Percentiles rank a stretch among this genome's conserved stretches.
phyloP scores from a whole-genome alignment of 2,329 filamentous ascomycete species.

The Trichoderma breve region DNA sequence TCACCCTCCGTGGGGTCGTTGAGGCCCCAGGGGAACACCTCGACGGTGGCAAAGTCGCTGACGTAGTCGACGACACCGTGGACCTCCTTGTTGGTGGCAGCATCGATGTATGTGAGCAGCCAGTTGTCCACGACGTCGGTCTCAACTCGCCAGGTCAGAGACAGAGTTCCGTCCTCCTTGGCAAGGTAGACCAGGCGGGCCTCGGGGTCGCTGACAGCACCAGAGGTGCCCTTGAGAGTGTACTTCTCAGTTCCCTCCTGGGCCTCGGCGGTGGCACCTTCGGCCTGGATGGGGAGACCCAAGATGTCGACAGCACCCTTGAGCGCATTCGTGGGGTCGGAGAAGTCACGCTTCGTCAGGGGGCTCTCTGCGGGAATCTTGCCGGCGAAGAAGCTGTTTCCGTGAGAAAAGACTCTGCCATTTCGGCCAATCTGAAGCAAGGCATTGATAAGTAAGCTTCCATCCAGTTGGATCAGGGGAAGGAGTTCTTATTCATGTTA shows the following conservation, averaged over 20 bases:
- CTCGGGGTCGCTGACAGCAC: slow-evolving; percentile 51
- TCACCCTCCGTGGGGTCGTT: slow-evolving; percentile 53
- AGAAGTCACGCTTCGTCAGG: slow-evolving; percentile 40
- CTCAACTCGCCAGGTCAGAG: slow-evolving; percentile 57
- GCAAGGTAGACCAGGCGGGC: slow-evolving; percentile 56
- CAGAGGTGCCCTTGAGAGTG: slow-evolving; percentile 47
- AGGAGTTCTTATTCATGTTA: slow-evolving; percentile 1
- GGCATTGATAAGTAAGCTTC: background rate
- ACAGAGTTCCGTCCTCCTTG: slow-evolving; percentile 46
- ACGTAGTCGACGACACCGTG: slow-evolving; percentile 58
- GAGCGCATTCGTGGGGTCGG: slow-evolving; percentile 45
- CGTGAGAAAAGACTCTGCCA: slow-evolving; percentile 57
- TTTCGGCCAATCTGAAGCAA: slow-evolving; percentile 45
- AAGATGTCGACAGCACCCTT: slow-evolving; percentile 39
- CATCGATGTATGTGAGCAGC: slow-evolving; percentile 59
- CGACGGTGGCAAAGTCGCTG: slow-evolving; percentile 49
- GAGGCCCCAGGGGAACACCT: slow-evolving; percentile 56
- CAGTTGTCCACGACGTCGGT: slow-evolving; percentile 57
- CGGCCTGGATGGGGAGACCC: slow-evolving; percentile 33
- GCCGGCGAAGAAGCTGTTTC: slow-evolving; percentile 48
- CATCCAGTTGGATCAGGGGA: background rate
- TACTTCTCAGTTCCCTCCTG: slow-evolving; percentile 30
- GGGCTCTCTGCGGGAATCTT: slow-evolving; percentile 39
- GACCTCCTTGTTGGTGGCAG: slow-evolving; percentile 44
- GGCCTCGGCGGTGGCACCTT: slow-evolving; percentile 28